Percentiles rank a stretch among this genome's conserved stretches.
These are phyloP conservation scores for Aspergillus terreus DNA, from an alignment of 2,329 filamentous ascomycete genomes.

Conservation along the genomic window DNA sequence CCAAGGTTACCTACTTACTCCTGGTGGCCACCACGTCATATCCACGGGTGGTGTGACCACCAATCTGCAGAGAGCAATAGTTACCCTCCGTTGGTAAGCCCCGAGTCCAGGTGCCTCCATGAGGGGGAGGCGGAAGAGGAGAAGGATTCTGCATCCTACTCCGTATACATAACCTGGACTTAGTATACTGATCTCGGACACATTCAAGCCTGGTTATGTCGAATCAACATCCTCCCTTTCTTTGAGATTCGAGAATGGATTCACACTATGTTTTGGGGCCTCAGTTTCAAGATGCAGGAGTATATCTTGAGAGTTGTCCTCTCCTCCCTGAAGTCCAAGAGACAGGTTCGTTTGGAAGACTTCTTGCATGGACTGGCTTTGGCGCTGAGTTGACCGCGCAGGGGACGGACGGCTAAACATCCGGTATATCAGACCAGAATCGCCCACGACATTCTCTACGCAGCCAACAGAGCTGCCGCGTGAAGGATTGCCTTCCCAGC, in stretches of 20 bases:
- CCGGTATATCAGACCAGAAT: neutral
- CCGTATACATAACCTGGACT: neutral
- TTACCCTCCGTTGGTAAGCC: neutral
- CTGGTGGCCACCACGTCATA: neutral
- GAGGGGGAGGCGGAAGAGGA: neutral
- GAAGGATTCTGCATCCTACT: neutral
- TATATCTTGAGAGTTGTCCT: neutral
- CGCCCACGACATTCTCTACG: neutral
- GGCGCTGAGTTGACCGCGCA: neutral
- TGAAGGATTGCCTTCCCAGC: neutral
- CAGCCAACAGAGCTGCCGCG: neutral
- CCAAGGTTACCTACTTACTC: too few species aligned
- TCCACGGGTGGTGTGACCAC: neutral
- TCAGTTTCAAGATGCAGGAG: neutral
- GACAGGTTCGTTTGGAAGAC: neutral
- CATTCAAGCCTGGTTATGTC: neutral
- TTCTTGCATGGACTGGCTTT: neutral
- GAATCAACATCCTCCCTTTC: neutral
- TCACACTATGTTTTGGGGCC: neutral
- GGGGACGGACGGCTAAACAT: neutral
- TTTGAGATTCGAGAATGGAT: neutral
- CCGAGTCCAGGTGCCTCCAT: neutral
- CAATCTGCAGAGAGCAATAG: neutral
- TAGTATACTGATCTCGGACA: neutral
- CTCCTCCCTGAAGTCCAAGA: neutral